Percentiles rank a stretch among this genome's conserved stretches.
phyloP scores from a whole-genome alignment of 164 flowering plant genomes.

The Taxillus chinensis region DNA sequence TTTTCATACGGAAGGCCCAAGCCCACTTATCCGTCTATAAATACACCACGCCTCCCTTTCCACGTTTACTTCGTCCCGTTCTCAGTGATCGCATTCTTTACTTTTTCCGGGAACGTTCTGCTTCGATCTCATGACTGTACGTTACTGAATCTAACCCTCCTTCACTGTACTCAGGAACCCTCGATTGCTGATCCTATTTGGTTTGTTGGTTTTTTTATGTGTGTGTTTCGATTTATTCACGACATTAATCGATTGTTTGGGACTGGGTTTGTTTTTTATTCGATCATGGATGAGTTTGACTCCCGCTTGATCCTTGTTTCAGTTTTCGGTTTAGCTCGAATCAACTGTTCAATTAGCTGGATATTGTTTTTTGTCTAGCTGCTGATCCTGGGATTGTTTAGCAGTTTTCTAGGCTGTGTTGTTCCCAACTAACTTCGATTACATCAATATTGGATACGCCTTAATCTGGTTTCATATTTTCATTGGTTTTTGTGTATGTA shows the following conservation, averaged over 20 bases:
- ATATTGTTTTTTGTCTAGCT: too few relatives aligned
- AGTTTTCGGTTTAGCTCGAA: neutral
- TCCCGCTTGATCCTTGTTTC: neutral
- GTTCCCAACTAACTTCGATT: too few relatives aligned
- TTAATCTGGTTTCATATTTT: too few relatives aligned
- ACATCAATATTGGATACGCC: too few relatives aligned
- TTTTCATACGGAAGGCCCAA: conserved; percentile 1
- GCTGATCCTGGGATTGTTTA: too few relatives aligned
- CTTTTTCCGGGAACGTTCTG: conserved; percentile 7
- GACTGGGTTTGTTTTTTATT: neutral
- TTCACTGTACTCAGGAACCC: neutral
- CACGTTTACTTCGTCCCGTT: neutral
- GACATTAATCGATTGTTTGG: neutral
- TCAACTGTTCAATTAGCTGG: too few relatives aligned
- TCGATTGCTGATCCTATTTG: neutral
- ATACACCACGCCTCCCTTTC: neutral
- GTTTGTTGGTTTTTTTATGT: neutral
- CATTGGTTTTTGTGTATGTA: too few relatives aligned
- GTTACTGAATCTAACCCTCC: conserved; percentile 2
- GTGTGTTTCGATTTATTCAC: neutral
- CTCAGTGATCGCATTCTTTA: neutral
- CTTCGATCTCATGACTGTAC: conserved; percentile 32
- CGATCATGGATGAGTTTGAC: neutral
- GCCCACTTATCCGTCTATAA: neutral
- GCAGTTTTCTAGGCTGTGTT: too few relatives aligned